These are phyloP conservation scores for Cordyceps cateniannulata DNA, from an alignment of 2,329 filamentous ascomycete genomes.

Conservation along the genomic window DNA sequence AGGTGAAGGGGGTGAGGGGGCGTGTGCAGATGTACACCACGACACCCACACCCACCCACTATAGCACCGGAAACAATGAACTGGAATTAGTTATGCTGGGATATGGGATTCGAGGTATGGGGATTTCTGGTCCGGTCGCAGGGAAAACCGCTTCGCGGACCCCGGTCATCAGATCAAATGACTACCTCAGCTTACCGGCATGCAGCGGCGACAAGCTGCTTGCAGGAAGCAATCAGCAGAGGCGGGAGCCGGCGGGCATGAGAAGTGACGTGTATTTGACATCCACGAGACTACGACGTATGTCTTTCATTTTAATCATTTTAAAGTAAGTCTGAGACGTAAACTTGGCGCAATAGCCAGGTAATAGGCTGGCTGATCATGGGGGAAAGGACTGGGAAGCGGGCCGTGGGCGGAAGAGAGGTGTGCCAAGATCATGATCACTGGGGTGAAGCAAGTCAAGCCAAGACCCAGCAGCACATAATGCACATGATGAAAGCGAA, in stretches of 20 bases:
- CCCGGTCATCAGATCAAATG: neutral
- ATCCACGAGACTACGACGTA: neutral
- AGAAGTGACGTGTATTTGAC: neutral
- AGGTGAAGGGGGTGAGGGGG: neutral
- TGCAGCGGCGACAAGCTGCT: neutral
- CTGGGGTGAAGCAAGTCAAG: neutral
- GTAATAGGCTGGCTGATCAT: neutral
- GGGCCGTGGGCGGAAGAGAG: neutral
- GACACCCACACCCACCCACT: neutral
- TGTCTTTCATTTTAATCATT: no score
- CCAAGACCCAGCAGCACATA: neutral
- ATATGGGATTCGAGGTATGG: neutral
- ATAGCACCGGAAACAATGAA: conserved; percentile 2
- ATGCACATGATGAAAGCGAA: neutral
- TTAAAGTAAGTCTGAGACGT: neutral
- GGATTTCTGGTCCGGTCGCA: neutral
- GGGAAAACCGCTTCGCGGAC: neutral
- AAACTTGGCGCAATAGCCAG: neutral
- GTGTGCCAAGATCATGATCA: neutral
- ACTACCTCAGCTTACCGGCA: neutral
- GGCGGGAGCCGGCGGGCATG: neutral
- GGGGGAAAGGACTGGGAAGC: neutral
- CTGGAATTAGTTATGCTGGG: neutral
- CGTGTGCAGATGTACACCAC: neutral
- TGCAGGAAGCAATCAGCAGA: neutral